Evolutionary conservation across 116 monocot genomes (phyloP).

Genomic region (Thalassia testudinum): DNA sequence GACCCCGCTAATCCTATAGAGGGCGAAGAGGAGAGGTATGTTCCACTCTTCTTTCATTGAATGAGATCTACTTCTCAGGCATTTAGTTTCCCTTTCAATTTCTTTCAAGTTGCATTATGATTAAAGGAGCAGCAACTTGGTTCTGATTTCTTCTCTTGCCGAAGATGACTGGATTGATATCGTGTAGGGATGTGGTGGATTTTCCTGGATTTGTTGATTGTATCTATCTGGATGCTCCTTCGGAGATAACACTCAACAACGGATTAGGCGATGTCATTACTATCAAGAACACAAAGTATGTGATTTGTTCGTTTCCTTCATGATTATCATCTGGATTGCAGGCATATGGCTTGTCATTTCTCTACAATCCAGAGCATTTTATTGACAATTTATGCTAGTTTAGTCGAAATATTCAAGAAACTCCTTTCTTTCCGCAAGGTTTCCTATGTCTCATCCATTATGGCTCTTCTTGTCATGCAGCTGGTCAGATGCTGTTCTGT

Average conservation of each 20-base stretch:
- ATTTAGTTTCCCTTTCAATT: not conserved
- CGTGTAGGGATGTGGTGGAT: conserved; percentile 44
- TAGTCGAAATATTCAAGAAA: no score
- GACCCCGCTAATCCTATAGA: conserved; percentile 86
- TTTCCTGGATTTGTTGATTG: conserved; percentile 99
- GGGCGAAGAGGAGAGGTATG: conserved; percentile 75
- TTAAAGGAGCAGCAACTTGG: no score
- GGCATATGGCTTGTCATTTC: no score
- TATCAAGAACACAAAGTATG: conserved; percentile 70
- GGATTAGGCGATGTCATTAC: conserved; percentile 71
- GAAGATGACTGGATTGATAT: not conserved
- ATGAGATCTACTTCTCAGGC: not conserved
- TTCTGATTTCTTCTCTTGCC: not conserved
- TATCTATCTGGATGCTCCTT: conserved; percentile 65
- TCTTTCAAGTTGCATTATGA: no score
- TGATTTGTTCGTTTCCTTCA: not conserved
- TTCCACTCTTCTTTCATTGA: not conserved
- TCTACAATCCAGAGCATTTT: no score
- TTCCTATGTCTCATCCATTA: not conserved
- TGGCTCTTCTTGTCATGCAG: conserved; percentile 22
- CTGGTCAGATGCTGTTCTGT: conserved; percentile 90
- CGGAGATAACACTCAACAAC: conserved; percentile 62
- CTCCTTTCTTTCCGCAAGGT: no score
- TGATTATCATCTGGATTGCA: no score
- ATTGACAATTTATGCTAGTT: no score